Percentiles rank a stretch among this genome's conserved stretches.
Evolutionary conservation across 1,284 basidiomycete species (phyloP).

Genomic region (Marasmius sp.): DNA sequence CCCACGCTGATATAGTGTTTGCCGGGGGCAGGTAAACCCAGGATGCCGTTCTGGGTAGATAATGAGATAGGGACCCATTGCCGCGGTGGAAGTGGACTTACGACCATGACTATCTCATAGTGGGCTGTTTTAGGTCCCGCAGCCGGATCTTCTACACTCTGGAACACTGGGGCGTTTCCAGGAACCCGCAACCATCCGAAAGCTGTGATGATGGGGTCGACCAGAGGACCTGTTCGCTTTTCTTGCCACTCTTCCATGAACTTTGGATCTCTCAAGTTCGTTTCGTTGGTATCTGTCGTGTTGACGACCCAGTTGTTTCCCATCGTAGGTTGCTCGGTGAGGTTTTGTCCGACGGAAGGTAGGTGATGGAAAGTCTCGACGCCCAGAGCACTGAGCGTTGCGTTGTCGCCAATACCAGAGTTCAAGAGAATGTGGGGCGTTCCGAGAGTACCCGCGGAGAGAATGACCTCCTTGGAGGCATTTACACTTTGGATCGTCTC

Average conservation of each 20-base stretch:
- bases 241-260: slow-evolving; percentile 19
- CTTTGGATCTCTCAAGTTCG: slow-evolving; percentile 18
- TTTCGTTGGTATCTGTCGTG: slow-evolving; percentile 22
- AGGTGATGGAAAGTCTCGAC: slow-evolving; percentile 26
- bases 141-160: slow-evolving; percentile 11
- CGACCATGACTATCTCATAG: slow-evolving; percentile 11
- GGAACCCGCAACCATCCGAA: slow-evolving; percentile 24
- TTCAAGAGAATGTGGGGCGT: slow-evolving; percentile 33
- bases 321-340: slow-evolving; percentile 34
- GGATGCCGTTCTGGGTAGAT: slow-evolving; percentile 8
- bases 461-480: slow-evolving; percentile 25
- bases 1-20: slow-evolving; percentile 29
- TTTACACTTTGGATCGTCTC: slow-evolving; percentile 2
- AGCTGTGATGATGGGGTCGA: slow-evolving; percentile 17
- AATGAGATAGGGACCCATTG: slow-evolving; percentile 16
- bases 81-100: slow-evolving; percentile 12
- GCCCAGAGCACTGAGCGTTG: slow-evolving; percentile 23
- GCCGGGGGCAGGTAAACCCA: slow-evolving; percentile 11
- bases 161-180: slow-evolving; percentile 12
- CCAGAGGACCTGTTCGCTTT: slow-evolving; percentile 23
- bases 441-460: slow-evolving; percentile 23
- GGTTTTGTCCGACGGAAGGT: slow-evolving; percentile 33
- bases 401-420: slow-evolving; percentile 32
- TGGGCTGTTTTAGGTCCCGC: slow-evolving; percentile 13
- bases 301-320: slow-evolving; percentile 22